A percentile compares a stretch with the other conserved stretches of the same genome.
phyloP scores from a whole-genome alignment of 2,329 filamentous ascomycete genomes.

The Podosphaera leucotricha region DNA sequence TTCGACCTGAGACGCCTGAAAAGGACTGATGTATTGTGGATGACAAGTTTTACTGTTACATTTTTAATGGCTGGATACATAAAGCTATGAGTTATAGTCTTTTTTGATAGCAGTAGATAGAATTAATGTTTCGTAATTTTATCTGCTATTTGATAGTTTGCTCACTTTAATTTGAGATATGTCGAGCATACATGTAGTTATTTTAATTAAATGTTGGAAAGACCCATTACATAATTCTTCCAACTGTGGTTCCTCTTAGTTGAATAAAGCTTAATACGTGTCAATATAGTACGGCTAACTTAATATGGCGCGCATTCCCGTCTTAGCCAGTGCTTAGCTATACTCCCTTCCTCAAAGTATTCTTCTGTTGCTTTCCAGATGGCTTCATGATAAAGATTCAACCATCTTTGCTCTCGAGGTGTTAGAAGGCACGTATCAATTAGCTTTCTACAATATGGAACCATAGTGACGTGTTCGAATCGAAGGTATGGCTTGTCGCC shows the following conservation, averaged over 20 bases:
- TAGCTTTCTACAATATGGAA: conserved; percentile 74
- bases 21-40: conserved; percentile 18
- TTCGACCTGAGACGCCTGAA: conserved; percentile 22
- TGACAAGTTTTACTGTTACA: conserved; percentile 40
- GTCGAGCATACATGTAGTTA: no score
- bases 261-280: no score
- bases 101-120: no score
- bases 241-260: no score
- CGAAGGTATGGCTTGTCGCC: conserved; percentile 85
- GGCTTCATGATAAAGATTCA: conserved; percentile 67
- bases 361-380: conserved; percentile 59
- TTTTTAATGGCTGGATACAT: conserved; percentile 47
- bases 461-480: conserved; percentile 95
- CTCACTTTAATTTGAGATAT: no score
- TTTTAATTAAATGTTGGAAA: no score
- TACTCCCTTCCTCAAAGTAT: conserved; percentile 49
- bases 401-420: conserved; percentile 53
- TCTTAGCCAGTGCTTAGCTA: conserved; percentile 59
- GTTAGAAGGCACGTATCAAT: conserved; percentile 56
- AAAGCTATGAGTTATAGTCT: no score
- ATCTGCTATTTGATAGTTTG: no score
- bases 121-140: no score
- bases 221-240: no score
- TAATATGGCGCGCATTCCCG: conserved; percentile 47
- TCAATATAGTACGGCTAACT: conserved; percentile 4